Evolutionary conservation across 2,329 filamentous ascomycete species (phyloP), one percentile per base, ranked within the genome.

Genomic region (Biscogniauxia sp.): DNA sequence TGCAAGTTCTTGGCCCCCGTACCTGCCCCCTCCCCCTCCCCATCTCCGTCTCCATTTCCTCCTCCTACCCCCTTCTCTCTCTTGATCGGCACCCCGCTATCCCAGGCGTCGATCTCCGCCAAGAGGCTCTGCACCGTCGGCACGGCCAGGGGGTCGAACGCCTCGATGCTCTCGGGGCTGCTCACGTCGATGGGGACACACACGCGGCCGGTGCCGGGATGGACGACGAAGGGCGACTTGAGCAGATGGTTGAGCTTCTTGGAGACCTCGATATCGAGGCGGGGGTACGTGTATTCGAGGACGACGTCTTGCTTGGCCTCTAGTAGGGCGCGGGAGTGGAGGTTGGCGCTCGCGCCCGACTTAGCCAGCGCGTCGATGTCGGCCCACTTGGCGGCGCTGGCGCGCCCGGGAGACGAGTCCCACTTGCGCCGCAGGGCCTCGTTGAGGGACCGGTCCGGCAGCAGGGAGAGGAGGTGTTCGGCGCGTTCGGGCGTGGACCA

Each of bases 211-310:
- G 95, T 99, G 19, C 93, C 93, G 0, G 95, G 95, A 74, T 99
- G 95, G 45, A 99, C 89, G 62, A 97, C 94, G 72, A 99, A 99
- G 0, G 95, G 95, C 64, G 89, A 93, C 75, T 99, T 99, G 69
- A 99, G 88, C 83, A 99, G 86, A 83, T 99, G 95, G 79, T 97
- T 98, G 60, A 96, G 86, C 75, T 97, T 97, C 82, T 98, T 98
- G 73, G 91, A 95, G 73, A 99, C 95, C 76, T 97, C 93, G 63
- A 95, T 93, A 81, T 99, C 95, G 58, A 99, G 90, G 49, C 95
- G 89, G 2, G 95, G 95, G 76, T 99, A 99, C 6, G 95, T 97
- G 78, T 99, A 98, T 77, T 99, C 95, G 28, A 99, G 85, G 3
- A 98, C 88, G 63, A 99, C 91, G 73, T 98, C 95, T 75, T 97